Conservation (phyloP, 1,284 basidiomycete species). For the Leccinum solheimii region DNA sequence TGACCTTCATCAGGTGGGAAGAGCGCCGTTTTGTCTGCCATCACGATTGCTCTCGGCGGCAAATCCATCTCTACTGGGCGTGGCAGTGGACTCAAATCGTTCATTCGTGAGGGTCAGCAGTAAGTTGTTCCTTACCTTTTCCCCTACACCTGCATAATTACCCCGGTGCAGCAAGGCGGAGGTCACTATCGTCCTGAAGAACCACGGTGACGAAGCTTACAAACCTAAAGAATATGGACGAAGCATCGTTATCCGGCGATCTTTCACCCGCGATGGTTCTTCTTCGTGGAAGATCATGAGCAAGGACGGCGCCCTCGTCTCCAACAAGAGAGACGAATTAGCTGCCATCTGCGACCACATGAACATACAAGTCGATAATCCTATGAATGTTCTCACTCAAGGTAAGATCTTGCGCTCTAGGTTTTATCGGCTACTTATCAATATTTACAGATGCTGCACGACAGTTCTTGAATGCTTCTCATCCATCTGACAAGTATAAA, state of each 20-base stretch:
- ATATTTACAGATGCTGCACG: conserved; percentile 42
- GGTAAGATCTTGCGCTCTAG: conserved; percentile 42
- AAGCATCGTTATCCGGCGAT: conserved; percentile 82
- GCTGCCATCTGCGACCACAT: conserved; percentile 89
- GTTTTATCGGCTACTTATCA: neutral
- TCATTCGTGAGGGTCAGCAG: conserved; percentile 86
- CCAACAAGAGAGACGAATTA: conserved; percentile 84
- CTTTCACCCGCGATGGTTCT: conserved; percentile 73
- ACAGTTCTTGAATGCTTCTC: conserved; percentile 86
- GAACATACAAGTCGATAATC: conserved; percentile 97
- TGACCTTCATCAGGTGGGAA: conserved; percentile 71
- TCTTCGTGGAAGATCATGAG: conserved; percentile 86
- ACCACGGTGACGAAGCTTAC: conserved; percentile 88
- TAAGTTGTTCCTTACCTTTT: conserved; percentile 37
- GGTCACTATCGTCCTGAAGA: conserved; percentile 82
- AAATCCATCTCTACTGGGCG: conserved; percentile 89
- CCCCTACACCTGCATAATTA: neutral
- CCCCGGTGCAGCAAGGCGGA: conserved; percentile 45
- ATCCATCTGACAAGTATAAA: conserved; percentile 88
- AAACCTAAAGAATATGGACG: conserved; percentile 81
- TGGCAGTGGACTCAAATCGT: conserved; percentile 83
- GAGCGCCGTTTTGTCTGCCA: conserved; percentile 91
- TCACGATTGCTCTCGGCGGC: conserved; percentile 92
- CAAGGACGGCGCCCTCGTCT: conserved; percentile 65
- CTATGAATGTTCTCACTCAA: conserved; percentile 93